Conservation (phyloP, 768 basidiomycete genomes). For the Boletus bicolor region DNA sequence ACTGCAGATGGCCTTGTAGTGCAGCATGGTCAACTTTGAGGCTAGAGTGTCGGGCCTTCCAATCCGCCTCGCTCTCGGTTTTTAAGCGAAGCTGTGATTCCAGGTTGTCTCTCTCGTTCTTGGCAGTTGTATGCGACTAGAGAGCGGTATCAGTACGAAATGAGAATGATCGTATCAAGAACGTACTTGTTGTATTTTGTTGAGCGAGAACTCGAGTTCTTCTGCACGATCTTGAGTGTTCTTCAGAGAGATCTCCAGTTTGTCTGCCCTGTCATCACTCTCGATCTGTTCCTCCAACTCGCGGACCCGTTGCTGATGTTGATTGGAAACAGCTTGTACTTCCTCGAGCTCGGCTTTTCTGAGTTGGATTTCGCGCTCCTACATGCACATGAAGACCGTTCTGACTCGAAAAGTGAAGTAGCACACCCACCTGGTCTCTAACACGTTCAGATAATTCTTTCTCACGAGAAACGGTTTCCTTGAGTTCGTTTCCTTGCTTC, state of each 20-base stretch:
- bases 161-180: neutral
- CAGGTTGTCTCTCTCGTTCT: slow-evolving; percentile 57
- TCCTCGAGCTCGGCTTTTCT: slow-evolving; percentile 53
- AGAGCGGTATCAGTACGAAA: neutral
- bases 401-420: neutral
- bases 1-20: slow-evolving; percentile 41
- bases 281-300: slow-evolving; percentile 82
- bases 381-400: neutral
- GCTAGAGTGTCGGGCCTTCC: slow-evolving; percentile 45
- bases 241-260: slow-evolving; percentile 66
- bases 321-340: slow-evolving; percentile 50
- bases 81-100: slow-evolving; percentile 44
- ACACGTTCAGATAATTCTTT: slow-evolving; percentile 44
- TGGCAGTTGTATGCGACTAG: slow-evolving; percentile 57
- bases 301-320: slow-evolving; percentile 54
- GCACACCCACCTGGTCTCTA: slow-evolving; percentile 30
- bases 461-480: slow-evolving; percentile 40
- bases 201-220: slow-evolving; percentile 79
- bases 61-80: slow-evolving; percentile 44
- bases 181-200: slow-evolving; percentile 72
- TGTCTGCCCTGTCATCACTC: slow-evolving; percentile 77
- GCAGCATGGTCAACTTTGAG: slow-evolving; percentile 41
- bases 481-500: slow-evolving; percentile 41
- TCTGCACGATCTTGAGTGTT: slow-evolving; percentile 80
- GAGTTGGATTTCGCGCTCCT: slow-evolving; percentile 77